Percentiles rank a stretch among this genome's conserved stretches.
phyloP scores from a whole-genome alignment of 805 yeast genomes.

The Candida corydali region DNA sequence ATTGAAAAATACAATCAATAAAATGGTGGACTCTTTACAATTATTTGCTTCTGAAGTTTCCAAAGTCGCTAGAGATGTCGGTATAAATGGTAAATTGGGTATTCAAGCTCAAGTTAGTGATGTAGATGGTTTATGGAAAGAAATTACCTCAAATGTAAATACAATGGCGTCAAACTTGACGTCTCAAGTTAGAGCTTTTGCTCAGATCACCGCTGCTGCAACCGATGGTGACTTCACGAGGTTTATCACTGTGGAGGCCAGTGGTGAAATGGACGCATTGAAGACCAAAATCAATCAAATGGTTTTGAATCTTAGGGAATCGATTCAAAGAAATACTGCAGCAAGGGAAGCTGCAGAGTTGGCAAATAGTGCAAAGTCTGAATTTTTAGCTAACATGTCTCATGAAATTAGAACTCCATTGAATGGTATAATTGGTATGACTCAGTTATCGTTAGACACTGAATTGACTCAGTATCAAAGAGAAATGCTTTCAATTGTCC shows the following conservation, averaged over 20 bases:
- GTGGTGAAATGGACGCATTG: constrained; percentile 82
- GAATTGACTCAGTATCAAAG: constrained; percentile 88
- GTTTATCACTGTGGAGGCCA: constrained; percentile 85
- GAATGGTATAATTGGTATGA: constrained; percentile 92
- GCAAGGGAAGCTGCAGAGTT: constrained; percentile 93
- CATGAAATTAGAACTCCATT: constrained; percentile 85
- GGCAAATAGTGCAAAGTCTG: constrained; percentile 86
- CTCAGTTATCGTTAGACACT: constrained; percentile 82
- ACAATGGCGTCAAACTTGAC: constrained; percentile 94
- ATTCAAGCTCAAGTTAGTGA: constrained; percentile 89
- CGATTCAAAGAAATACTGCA: constrained; percentile 86
- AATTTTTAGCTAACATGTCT: constrained; percentile 74
- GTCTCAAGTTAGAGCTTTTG: constrained; percentile 89
- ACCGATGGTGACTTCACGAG: constrained; percentile 91
- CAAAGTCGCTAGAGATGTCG: constrained; percentile 87
- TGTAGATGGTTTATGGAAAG: constrained; percentile 90
- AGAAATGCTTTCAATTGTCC: constrained; percentile 87
- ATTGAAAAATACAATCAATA: constrained; percentile 79
- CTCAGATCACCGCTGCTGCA: constrained; percentile 90
- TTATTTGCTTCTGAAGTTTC: constrained; percentile 86
- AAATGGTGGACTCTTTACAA: constrained; percentile 89
- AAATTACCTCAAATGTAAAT: constrained; percentile 84
- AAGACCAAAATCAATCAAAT: constrained; percentile 68
- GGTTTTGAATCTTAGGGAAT: constrained; percentile 83
- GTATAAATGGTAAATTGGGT: constrained; percentile 89